Conservation (phyloP, 768 basidiomycete genomes). For the Tylopilus cervinicoccineus region DNA sequence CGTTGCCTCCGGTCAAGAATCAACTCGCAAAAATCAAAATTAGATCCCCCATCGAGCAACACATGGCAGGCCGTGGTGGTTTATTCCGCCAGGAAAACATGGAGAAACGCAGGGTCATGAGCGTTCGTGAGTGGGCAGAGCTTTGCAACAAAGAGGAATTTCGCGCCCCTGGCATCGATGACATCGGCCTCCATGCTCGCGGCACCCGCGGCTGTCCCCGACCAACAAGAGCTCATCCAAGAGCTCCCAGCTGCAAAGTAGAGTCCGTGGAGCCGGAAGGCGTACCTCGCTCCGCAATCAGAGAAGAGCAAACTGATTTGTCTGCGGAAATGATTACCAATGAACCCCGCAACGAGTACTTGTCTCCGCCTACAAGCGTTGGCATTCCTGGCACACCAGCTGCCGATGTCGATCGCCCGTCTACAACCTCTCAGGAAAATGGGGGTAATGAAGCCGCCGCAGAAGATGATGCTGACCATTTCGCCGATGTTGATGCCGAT, state of each 20-base stretch:
- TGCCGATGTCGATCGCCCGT: constrained; percentile 7
- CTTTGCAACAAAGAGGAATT: constrained; percentile 68
- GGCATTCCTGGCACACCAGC: constrained; percentile 20
- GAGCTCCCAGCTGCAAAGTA: constrained; percentile 33
- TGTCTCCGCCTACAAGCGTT: constrained; percentile 30
- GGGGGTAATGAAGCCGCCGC: constrained; percentile 11
- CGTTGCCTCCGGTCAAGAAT: constrained; percentile 67
- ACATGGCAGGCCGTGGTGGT: constrained; percentile 82
- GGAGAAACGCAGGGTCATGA: constrained; percentile 80
- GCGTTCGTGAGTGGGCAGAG: constrained; percentile 85
- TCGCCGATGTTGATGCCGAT: constrained; percentile 13
- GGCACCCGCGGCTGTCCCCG: constrained; percentile 34
- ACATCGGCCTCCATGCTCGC: constrained; percentile 54
- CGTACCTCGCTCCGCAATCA: constrained; percentile 28
- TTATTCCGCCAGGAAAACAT: constrained; percentile 89
- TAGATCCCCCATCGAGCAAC: constrained; percentile 88
- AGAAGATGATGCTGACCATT: constrained; percentile 14
- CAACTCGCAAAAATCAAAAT: constrained; percentile 76
- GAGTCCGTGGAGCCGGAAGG: constrained; percentile 45
- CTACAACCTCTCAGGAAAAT: constrained; percentile 1
- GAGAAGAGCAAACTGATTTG: constrained; percentile 41
- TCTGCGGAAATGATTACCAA: constrained; percentile 3
- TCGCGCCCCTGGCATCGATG: constrained; percentile 67
- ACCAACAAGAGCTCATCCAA: constrained; percentile 40
- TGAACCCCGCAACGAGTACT: constrained; percentile 7